Conservation (phyloP, 306 rosid genomes). For the Quillaja saponaria region DNA sequence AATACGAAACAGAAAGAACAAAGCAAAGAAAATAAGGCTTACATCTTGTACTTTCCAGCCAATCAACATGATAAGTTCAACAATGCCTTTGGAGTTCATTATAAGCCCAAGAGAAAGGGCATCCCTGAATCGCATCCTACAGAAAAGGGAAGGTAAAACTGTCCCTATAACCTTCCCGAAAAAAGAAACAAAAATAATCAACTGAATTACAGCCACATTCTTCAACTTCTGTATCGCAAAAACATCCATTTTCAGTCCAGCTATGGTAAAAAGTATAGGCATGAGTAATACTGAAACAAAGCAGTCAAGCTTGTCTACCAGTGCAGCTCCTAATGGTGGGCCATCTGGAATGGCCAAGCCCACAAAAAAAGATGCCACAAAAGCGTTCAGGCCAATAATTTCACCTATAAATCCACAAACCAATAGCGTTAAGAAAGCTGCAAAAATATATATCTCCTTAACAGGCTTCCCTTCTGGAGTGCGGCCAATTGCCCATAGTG, state of each 20-base stretch:
- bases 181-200: slow-evolving; percentile 29
- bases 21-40: slow-evolving; percentile 20
- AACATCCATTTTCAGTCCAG: slow-evolving; percentile 50
- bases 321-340: slow-evolving; percentile 64
- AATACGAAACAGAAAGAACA: neutral
- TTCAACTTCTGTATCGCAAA: slow-evolving; percentile 42
- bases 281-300: slow-evolving; percentile 46
- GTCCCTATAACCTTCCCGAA: slow-evolving; percentile 54
- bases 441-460: slow-evolving; percentile 45
- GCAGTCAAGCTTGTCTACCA: slow-evolving; percentile 55
- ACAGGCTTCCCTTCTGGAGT: slow-evolving; percentile 63
- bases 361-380: slow-evolving; percentile 42
- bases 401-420: slow-evolving; percentile 47
- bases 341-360: slow-evolving; percentile 72
- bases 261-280: slow-evolving; percentile 43
- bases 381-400: slow-evolving; percentile 41
- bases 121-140: slow-evolving; percentile 60
- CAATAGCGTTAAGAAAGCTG: slow-evolving; percentile 34
- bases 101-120: slow-evolving; percentile 59
- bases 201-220: slow-evolving; percentile 38
- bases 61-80: slow-evolving; percentile 49
- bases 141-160: slow-evolving; percentile 54
- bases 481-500: slow-evolving; percentile 43
- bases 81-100: slow-evolving; percentile 66
- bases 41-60: slow-evolving; percentile 36